Conservation (phyloP, 352 stramenopile species). For the Pythium aquatile region DNA sequence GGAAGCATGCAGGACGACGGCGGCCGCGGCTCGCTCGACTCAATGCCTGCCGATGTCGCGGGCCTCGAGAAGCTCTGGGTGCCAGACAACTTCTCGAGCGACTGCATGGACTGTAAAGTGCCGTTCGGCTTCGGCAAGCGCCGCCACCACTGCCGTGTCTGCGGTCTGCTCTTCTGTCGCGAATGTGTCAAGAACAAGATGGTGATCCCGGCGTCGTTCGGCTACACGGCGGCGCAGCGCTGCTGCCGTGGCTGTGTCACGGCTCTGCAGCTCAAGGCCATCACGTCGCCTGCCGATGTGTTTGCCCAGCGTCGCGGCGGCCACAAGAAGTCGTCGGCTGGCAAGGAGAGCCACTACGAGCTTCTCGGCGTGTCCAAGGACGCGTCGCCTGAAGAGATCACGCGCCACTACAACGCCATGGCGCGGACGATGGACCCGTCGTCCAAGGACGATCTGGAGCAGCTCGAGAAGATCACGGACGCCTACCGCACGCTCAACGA, state of each 20-base stretch:
- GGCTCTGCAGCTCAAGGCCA: constrained; percentile 82
- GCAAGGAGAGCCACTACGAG: constrained; percentile 61
- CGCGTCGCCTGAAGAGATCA: constrained; percentile 69
- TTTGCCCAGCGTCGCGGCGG: constrained; percentile 75
- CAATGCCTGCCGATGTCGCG: constrained; percentile 52
- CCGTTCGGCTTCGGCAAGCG: constrained; percentile 80
- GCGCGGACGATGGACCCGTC: constrained; percentile 60
- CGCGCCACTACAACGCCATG: constrained; percentile 74
- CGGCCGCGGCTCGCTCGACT: constrained; percentile 53
- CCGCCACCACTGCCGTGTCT: constrained; percentile 85
- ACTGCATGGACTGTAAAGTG: constrained; percentile 89
- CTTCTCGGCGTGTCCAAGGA: constrained; percentile 68
- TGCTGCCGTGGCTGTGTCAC: constrained; percentile 85
- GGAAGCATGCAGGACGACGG: constrained; percentile 24
- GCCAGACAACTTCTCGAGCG: constrained; percentile 81
- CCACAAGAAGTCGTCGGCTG: constrained; percentile 40
- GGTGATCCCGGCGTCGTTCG: constrained; percentile 72
- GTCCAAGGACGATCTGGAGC: constrained; percentile 61
- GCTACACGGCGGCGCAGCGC: constrained; percentile 71
- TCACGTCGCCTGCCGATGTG: constrained; percentile 82
- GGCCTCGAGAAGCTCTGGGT: constrained; percentile 86
- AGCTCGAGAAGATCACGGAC: constrained; percentile 77
- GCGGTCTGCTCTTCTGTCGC: constrained; percentile 78
- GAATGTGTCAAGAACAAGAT: constrained; percentile 86
- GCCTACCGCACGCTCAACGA: constrained; percentile 77